A percentile compares a stretch with the other conserved stretches of the same genome.
These are phyloP conservation scores for Coniochaeta sp. DNA, from an alignment of 2,329 filamentous ascomycete species.

Conservation along the genomic window DNA sequence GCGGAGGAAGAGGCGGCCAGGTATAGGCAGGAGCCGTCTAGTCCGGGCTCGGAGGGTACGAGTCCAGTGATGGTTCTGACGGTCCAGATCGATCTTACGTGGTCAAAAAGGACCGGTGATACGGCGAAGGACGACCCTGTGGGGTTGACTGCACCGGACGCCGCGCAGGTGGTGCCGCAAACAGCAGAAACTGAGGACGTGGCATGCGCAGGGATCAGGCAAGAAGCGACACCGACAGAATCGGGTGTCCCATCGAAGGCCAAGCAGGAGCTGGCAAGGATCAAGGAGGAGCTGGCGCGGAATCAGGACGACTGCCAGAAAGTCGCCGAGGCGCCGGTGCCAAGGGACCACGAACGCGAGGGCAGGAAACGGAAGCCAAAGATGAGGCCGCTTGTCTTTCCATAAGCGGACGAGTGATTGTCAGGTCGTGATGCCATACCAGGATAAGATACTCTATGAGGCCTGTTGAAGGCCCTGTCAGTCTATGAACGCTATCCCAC, in stretches of 20 bases:
- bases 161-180: too few species aligned
- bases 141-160: neutral
- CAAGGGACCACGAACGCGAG: neutral
- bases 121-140: neutral
- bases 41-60: neutral
- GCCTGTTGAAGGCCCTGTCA: neutral
- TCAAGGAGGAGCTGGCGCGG: neutral
- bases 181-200: neutral
- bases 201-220: neutral
- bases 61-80: neutral
- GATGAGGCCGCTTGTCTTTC: neutral
- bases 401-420: neutral
- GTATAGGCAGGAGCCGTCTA: slow-evolving; percentile 15
- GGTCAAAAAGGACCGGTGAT: too few species aligned
- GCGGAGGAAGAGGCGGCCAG: slow-evolving; percentile 15
- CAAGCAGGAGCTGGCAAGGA: neutral
- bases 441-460: neutral
- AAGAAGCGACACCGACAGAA: neutral
- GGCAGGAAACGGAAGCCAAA: neutral
- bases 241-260: neutral
- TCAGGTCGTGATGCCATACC: neutral
- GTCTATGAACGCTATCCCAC: neutral
- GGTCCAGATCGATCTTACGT: too few species aligned
- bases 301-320: neutral
- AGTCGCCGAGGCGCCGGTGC: neutral